Evolutionary conservation across 257 asterid genomes (phyloP).

Genomic region (Gentiana macrophylla): DNA sequence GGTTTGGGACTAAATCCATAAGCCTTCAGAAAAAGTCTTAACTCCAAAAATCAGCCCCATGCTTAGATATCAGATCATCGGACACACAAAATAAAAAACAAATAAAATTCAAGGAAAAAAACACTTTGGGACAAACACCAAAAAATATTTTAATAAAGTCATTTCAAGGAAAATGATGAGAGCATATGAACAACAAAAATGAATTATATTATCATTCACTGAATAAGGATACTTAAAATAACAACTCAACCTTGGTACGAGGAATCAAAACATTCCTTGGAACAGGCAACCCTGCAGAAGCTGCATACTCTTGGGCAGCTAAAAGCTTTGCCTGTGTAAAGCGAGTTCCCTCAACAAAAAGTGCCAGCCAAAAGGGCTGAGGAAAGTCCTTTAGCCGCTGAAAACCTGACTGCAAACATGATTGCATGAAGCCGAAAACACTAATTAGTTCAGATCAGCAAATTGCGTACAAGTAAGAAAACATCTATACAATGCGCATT

Average conservation of each 20-base stretch:
- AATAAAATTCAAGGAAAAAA: not conserved
- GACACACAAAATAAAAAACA: too few relatives aligned
- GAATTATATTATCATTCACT: not conserved
- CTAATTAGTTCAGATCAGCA: not conserved
- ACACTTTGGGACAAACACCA: not conserved
- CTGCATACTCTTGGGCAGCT: constrained; percentile 95
- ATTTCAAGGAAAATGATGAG: not conserved
- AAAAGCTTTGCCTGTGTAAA: constrained; percentile 89
- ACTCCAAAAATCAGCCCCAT: too few relatives aligned
- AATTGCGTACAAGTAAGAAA: not conserved
- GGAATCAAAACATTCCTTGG: constrained; percentile 93
- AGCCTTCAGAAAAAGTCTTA: too few relatives aligned
- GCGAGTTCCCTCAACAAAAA: constrained; percentile 95
- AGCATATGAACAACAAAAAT: not conserved
- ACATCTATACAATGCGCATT: not conserved
- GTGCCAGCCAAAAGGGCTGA: constrained; percentile 84
- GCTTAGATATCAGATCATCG: too few relatives aligned
- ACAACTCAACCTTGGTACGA: constrained; percentile 70
- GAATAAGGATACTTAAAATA: not conserved
- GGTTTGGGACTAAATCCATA: too few relatives aligned
- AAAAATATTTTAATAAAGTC: too few relatives aligned
- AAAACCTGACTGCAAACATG: constrained; percentile 56
- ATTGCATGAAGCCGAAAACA: constrained; percentile 6
- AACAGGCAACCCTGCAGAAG: constrained; percentile 63
- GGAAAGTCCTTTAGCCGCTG: constrained; percentile 74